Evolutionary conservation across 2,329 filamentous ascomycete genomes (phyloP), one percentile per base, ranked within the genome.

Genomic region (Fusarium liriodendri): DNA sequence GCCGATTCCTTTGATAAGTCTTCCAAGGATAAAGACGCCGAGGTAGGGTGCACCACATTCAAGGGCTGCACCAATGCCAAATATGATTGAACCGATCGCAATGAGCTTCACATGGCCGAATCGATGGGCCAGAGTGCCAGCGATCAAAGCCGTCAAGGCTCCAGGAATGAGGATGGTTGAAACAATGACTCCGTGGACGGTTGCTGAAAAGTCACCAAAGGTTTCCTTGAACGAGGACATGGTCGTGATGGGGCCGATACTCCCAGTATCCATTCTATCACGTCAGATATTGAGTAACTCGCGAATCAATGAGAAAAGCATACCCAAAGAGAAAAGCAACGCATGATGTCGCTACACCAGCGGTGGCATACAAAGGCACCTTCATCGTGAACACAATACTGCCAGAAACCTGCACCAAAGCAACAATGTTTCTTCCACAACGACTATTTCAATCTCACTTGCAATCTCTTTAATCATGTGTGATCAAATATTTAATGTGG

Each of bases 131-230:
- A 92, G 82, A 52, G 87, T 83, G 2, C 90, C 87, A 0, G 89
- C 89, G 38, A 91, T 84, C 27, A 91, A 84, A 0, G 90, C 89
- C 0, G 90, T 88, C 14, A 92, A 79, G 0, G 88, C 90, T 7
- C 89, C 90, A 0, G 90, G 87, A 27, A 91, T 85, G 25, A 92
- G 83, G 55, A 91, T 88, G 0, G 87, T 87, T 0, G 90, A 91
- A 18, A 92, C 89, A 8, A 90, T 85, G 4, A 91, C 81, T 1
- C 90, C 90, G 72, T 89, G 89, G 1, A 91, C 77, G 0, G 87
- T 87, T 0, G 89, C 83, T 2, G 87, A 88, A 52, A 89, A 84
- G 16, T 83, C 79, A 5, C 89, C 89, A 74, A 91, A 88, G 5
- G 84, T 83, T 3, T 80, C 65, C 11, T 81, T 82, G 77, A 90